These are phyloP conservation scores for Alternaria viburni DNA, from an alignment of 2,329 filamentous ascomycete genomes.

Conservation along the genomic window DNA sequence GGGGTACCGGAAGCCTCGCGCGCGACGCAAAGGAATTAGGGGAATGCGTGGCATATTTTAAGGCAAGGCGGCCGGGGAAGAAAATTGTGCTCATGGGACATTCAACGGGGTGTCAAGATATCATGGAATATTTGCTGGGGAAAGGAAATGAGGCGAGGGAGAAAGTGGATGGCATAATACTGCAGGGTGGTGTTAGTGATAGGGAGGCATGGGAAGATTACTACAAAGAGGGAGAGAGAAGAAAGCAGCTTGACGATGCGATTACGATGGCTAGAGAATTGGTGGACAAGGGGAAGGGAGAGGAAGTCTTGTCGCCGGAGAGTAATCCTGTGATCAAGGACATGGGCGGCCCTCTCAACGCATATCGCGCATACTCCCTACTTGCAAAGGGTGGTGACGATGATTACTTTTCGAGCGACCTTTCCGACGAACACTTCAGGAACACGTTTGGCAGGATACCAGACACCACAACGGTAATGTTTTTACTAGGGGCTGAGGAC, in stretches of 20 bases:
- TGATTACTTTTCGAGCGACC: slow-evolving; percentile 85
- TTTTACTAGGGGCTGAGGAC: slow-evolving; percentile 70
- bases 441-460: slow-evolving; percentile 71
- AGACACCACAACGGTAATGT: slow-evolving; percentile 60
- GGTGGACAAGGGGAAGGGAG: slow-evolving; percentile 61
- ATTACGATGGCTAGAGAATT: slow-evolving; percentile 60
- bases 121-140: slow-evolving; percentile 66
- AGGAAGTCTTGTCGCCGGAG: slow-evolving; percentile 60
- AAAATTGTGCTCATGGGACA: slow-evolving; percentile 74
- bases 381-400: slow-evolving; percentile 71
- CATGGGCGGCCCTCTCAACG: slow-evolving; percentile 57
- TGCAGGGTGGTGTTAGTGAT: slow-evolving; percentile 83
- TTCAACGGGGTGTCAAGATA: slow-evolving; percentile 71
- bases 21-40: slow-evolving; percentile 62
- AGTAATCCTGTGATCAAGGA: slow-evolving; percentile 31
- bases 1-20: slow-evolving; percentile 60
- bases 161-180: slow-evolving; percentile 72
- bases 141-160: slow-evolving; percentile 51
- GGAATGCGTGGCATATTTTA: slow-evolving; percentile 60
- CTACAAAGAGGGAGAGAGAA: slow-evolving; percentile 30
- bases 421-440: slow-evolving; percentile 64
- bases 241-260: slow-evolving; percentile 11
- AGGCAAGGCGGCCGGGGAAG: slow-evolving; percentile 43
- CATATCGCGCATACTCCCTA: slow-evolving; percentile 65
- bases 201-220: slow-evolving; percentile 63